Base-by-base conservation (phyloP, 164 flowering plant genomes). In the Vitis labrusca region DNA sequence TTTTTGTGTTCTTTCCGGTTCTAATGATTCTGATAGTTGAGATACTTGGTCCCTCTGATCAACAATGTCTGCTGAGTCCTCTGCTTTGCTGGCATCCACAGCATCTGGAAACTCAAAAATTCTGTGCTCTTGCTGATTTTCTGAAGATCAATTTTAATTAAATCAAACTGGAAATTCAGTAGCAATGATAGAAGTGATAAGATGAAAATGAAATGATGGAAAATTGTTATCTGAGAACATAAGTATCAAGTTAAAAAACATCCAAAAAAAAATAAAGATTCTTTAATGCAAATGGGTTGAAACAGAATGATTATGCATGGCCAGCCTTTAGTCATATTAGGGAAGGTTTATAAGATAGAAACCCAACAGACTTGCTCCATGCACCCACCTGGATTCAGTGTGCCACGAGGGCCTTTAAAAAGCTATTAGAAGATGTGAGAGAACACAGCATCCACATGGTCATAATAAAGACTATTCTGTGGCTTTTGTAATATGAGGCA, bases 1-100 rank as follows among this genome's bases (percentile, higher is more conserved):
- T 72, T 72, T 85, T 60, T 60, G 74, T 50, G 58, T 16, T 64
- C 53, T 77, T 68, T 74, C 87, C 11, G 80, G 79, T 78, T 84
- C 88, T 10, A 30, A 54, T 16, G 83, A 75, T 72, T 81, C 84
- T 68, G 51, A 56, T 13, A 68, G 78, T 19, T 76, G 69, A 63
- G 82, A 76, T 15, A 73, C 64, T 47, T 61, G 50, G 8, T 75
- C 85, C 63, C 16, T 64, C 70, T 55, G 74, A 51, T 59, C 69
- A 51, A 48, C 2, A 7, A 59, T 16, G 12, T 67, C 75, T 5
- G 17, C 10, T 14, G 54, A 5, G 17, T 65, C 69, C 47, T 72
- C 66, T 8, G 56, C 61, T 23, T 29, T 75, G 32, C 52, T 30
- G 49, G 64, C 70, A 65, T 59, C 71, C 12, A 54, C 72, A 50